A percentile compares a stretch with the other conserved stretches of the same genome.
Evolutionary conservation across 2,329 filamentous ascomycete genomes (phyloP).

Genomic region (Grosmannia huntii): DNA sequence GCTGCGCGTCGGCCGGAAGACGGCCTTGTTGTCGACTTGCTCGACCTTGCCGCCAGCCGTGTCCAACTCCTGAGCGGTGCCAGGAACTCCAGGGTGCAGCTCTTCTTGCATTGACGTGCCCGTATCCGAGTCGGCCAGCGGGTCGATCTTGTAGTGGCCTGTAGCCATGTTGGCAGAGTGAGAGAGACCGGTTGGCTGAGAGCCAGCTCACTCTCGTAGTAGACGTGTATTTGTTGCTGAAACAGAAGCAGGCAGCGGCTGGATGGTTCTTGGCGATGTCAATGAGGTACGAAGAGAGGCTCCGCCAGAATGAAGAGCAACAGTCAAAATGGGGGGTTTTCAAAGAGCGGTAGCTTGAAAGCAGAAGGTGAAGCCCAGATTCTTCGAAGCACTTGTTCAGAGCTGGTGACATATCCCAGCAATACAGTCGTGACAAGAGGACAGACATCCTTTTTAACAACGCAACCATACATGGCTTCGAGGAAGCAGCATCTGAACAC

Average conservation of each 20-base stretch:
- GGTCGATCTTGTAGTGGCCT: not conserved
- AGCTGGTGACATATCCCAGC: not conserved
- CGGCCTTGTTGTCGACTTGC: conserved; percentile 11
- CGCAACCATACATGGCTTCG: not conserved
- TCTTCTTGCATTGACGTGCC: not conserved
- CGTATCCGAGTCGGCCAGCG: not conserved
- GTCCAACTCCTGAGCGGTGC: not conserved
- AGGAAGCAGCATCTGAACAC: not conserved
- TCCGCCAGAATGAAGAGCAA: not conserved
- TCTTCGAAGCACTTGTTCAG: no score
- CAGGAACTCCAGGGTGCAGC: not conserved
- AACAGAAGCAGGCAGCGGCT: not conserved
- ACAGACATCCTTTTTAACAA: not conserved
- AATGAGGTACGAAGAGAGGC: not conserved
- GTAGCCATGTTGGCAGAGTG: not conserved
- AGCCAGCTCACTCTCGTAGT: not conserved
- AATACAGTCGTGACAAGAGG: not conserved
- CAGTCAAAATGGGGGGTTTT: not conserved
- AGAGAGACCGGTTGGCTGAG: no score
- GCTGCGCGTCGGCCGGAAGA: conserved; percentile 20
- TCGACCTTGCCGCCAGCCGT: conserved; percentile 10
- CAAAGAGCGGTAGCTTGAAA: no score
- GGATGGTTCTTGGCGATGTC: not conserved
- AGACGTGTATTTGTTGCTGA: not conserved
- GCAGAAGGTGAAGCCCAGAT: no score